Evolutionary conservation across 202 grass and related monocot genomes (phyloP), one percentile per base, ranked within the genome.

Genomic region (Dendrocalamus latiflorus): DNA sequence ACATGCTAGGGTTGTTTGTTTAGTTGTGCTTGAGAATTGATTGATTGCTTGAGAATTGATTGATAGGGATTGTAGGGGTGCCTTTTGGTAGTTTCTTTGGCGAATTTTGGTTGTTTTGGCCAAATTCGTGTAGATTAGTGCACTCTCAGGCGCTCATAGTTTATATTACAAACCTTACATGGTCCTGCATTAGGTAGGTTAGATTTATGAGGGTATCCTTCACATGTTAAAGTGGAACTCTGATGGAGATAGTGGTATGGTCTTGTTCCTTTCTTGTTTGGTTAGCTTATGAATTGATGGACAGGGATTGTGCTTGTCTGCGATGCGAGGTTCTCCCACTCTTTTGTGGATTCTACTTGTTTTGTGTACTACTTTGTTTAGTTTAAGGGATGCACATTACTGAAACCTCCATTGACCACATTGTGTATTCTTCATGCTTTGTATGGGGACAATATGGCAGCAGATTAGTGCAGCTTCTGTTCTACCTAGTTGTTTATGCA

Each of bases 41-140:
- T 89, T 89, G 87, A 81, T 76, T 45, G 24, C 57, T 72, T 83
- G 38, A 51, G 70, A 89, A 81, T 81, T 64, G 76, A 85, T 89
- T 89, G 87, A 81, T 76, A 70, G 87, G 44, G 82, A 89, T 60
- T 81, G 80, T 47, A 28, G 59, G 20, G 13, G 36, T 48, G 51
- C 44, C 70, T 76, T 84, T 84, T 74, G 59, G 39, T 41, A 41
- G 39, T 41, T 63, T 37, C 17, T 56, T 56, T 64, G 21, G 47
- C 65, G 14, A 8, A 64, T 78, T 76, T 18, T 60, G 77, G 24
- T 63, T 70, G 49, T 74, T 80, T 79, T 74, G 33, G 64, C 54
- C 18, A 63, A 76, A 54, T 39, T 81, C 76, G 9, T 57, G 64
- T 62, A 76, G 36, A 76, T 81, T 81, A 64, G 36, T 71, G 12